A percentile compares a stretch with the other conserved stretches of the same genome.
Evolutionary conservation across 805 yeast species (phyloP).

Genomic region (Saccharomycopsis vini): DNA sequence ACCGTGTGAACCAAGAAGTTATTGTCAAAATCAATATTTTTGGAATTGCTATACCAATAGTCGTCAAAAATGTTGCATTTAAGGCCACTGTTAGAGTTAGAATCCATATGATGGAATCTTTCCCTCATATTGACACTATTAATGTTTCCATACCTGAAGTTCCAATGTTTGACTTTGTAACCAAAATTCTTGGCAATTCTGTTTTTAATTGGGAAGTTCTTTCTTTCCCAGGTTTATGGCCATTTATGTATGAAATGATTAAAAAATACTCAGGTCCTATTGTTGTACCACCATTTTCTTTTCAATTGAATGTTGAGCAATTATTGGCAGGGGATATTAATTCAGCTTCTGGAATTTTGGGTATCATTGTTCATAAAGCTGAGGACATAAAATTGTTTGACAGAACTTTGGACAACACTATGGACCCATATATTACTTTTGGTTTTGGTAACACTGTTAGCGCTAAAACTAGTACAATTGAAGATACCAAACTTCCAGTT

Average conservation of each 20-base stretch:
- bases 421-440: slow-evolving; percentile 83
- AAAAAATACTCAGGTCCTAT: slow-evolving; percentile 84
- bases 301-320: slow-evolving; percentile 89
- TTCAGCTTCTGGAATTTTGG: slow-evolving; percentile 81
- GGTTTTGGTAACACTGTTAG: slow-evolving; percentile 48
- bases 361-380: slow-evolving; percentile 59
- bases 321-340: slow-evolving; percentile 74
- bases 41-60: slow-evolving; percentile 73
- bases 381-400: slow-evolving; percentile 60
- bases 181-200: slow-evolving; percentile 66
- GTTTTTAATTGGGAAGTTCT: slow-evolving; percentile 82
- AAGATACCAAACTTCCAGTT: slow-evolving; percentile 60
- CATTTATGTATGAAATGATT: slow-evolving; percentile 77
- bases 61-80: slow-evolving; percentile 74
- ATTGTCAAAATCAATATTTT: slow-evolving; percentile 74
- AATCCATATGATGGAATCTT: slow-evolving; percentile 78
- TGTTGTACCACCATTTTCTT: slow-evolving; percentile 80
- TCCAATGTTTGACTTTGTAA: slow-evolving; percentile 80
- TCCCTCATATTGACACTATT: slow-evolving; percentile 90
- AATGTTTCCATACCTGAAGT: slow-evolving; percentile 79
- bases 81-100: slow-evolving; percentile 68
- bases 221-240: slow-evolving; percentile 77
- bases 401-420: slow-evolving; percentile 57
- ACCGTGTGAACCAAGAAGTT: slow-evolving; percentile 72
- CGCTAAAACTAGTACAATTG: slow-evolving; percentile 60